phyloP scores from a whole-genome alignment of 805 yeast genomes.

The Barnettozyma populi region DNA sequence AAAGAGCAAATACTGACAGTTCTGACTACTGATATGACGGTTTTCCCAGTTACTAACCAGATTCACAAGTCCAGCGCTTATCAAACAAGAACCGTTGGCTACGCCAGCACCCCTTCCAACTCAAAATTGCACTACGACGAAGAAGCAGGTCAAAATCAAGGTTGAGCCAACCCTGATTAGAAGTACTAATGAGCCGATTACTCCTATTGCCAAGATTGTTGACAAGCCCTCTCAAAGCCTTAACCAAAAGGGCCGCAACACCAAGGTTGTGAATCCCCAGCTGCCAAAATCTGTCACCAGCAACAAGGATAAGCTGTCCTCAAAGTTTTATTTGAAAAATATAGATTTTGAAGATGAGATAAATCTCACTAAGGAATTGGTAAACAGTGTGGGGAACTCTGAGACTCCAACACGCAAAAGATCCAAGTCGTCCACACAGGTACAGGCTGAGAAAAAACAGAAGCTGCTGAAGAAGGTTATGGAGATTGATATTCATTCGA shows the following conservation, averaged over 20 bases:
- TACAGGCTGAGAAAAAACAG: neutral
- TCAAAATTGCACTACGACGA: neutral
- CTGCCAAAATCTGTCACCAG: neutral
- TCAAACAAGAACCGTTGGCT: slow-evolving; percentile 1
- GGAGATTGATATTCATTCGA: neutral
- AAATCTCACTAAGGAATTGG: slow-evolving; percentile 15
- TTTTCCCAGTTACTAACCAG: neutral
- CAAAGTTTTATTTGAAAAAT: slow-evolving; percentile 19
- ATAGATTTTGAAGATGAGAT: slow-evolving; percentile 7
- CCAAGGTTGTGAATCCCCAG: neutral
- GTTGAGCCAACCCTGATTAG: slow-evolving; percentile 12
- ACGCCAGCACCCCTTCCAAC: neutral
- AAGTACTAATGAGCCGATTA: slow-evolving; percentile 9
- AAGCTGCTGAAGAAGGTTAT: slow-evolving; percentile 1
- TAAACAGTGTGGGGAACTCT: neutral
- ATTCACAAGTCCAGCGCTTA: neutral
- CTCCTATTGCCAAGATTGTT: slow-evolving; percentile 14
- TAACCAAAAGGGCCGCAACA: neutral
- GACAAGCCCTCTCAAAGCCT: slow-evolving; percentile 8
- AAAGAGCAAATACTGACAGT: neutral
- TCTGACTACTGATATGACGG: neutral
- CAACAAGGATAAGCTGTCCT: slow-evolving; percentile 13
- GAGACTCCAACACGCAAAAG: slow-evolving; percentile 13
- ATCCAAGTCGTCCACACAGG: slow-evolving; percentile 4
- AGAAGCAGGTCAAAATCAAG: slow-evolving; percentile 20